These are phyloP conservation scores for Suillus luteus DNA, from an alignment of 768 basidiomycete genomes.

Conservation along the genomic window DNA sequence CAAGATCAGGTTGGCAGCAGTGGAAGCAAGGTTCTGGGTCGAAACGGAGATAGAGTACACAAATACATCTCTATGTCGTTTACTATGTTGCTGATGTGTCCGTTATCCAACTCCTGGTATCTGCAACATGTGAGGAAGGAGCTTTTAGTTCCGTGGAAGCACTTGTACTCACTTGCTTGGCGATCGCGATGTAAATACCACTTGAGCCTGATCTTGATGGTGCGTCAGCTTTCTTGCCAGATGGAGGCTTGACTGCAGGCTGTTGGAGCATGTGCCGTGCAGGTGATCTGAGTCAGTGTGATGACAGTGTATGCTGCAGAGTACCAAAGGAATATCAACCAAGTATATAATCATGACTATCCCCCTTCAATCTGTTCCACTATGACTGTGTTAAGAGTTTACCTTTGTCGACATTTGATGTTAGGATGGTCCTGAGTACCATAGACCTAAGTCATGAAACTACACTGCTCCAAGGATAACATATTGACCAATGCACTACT, in stretches of 20 bases:
- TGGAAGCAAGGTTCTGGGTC: conserved; percentile 35
- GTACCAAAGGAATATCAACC: no score
- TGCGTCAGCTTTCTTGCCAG: neutral
- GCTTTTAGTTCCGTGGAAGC: neutral
- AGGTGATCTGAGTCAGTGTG: no score
- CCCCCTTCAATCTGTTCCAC: no score
- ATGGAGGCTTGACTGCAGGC: neutral
- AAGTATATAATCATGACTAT: no score
- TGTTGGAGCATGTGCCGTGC: no score
- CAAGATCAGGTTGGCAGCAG: conserved; percentile 58
- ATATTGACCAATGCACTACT: no score
- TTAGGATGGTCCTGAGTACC: no score
- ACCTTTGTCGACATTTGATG: no score
- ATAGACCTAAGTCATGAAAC: no score
- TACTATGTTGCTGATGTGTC: conserved; percentile 1
- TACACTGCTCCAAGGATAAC: no score
- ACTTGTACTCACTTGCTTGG: neutral
- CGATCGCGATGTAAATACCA: neutral
- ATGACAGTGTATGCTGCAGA: no score
- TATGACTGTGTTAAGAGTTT: no score
- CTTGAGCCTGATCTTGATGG: neutral
- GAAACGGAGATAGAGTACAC: conserved; percentile 23
- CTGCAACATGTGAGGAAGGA: neutral
- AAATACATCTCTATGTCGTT: neutral
- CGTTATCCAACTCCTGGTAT: conserved; percentile 3